Evolutionary conservation across 1,284 basidiomycete species (phyloP).

Genomic region (Polyporus tsugae): DNA sequence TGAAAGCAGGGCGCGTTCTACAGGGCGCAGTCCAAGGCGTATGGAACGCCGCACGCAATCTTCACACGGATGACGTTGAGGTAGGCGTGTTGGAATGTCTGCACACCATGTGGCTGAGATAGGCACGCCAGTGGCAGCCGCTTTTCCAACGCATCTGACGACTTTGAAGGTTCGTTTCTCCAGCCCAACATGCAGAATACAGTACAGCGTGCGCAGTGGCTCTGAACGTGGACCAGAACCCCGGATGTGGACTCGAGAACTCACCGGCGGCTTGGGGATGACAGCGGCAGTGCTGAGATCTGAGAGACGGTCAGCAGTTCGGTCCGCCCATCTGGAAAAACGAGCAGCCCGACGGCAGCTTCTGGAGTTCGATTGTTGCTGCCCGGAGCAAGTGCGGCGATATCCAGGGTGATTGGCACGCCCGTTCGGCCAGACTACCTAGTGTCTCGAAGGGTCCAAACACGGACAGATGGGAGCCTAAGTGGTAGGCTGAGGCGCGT

Average conservation of each 20-base stretch:
- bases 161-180: neutral
- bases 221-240: neutral
- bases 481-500: neutral
- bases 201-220: neutral
- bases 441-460: neutral
- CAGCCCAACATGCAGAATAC: neutral
- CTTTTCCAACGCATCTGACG: neutral
- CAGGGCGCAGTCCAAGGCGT: neutral
- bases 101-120: neutral
- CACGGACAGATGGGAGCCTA: neutral
- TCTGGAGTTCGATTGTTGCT: constrained; percentile 8
- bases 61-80: constrained; percentile 1
- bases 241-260: neutral
- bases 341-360: neutral
- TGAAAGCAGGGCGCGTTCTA: neutral
- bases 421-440: neutral
- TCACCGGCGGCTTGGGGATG: constrained; percentile 3
- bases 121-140: neutral
- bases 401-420: constrained; percentile 6
- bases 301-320: neutral
- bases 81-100: neutral
- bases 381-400: constrained; percentile 5
- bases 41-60: neutral
- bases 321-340: constrained; percentile 4
- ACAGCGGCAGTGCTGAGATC: constrained; percentile 9